Evolutionary conservation across 163 green algal species (phyloP).

Genomic region (Scenedesmus sp.): DNA sequence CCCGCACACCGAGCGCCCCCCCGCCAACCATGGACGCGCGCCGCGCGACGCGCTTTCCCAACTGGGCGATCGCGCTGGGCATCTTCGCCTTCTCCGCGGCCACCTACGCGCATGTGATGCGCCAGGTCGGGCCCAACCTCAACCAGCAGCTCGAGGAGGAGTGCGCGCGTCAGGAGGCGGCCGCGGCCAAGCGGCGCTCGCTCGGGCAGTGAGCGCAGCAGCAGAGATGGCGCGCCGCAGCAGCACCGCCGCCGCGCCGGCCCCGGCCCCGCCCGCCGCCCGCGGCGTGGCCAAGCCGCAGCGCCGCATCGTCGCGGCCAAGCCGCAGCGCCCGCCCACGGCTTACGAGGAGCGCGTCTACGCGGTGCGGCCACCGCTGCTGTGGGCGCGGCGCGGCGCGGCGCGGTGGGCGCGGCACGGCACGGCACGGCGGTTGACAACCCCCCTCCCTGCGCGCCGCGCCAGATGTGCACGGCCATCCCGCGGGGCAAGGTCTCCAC

Average conservation of each 20-base stretch:
- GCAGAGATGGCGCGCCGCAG: not conserved
- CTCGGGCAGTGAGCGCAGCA: not conserved
- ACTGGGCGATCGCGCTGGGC: slow-evolving; percentile 25
- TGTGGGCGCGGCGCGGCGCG: no score
- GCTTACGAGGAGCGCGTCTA: slow-evolving; percentile 67
- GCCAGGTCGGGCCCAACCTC: slow-evolving; percentile 30
- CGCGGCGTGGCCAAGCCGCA: not conserved
- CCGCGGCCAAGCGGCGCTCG: slow-evolving; percentile 18
- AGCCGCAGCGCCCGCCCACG: slow-evolving; percentile 56
- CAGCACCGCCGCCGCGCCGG: not conserved
- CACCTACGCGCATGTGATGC: slow-evolving; percentile 42
- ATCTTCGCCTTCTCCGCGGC: slow-evolving; percentile 9
- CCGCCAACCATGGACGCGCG: no score
- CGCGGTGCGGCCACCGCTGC: not conserved
- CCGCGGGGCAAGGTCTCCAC: slow-evolving; percentile 77
- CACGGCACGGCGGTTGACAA: not conserved
- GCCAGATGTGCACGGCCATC: slow-evolving; percentile 70
- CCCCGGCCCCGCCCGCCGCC: not conserved
- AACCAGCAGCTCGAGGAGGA: slow-evolving; percentile 41
- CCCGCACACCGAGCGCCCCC: no score
- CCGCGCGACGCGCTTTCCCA: slow-evolving; percentile 30
- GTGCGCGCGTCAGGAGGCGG: slow-evolving; percentile 38
- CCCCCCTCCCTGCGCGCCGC: not conserved
- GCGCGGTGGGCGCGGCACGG: no score
- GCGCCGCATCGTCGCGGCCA: slow-evolving; percentile 9